Conservation (phyloP, 257 asterid genomes). For the Gynochthodes officinalis region DNA sequence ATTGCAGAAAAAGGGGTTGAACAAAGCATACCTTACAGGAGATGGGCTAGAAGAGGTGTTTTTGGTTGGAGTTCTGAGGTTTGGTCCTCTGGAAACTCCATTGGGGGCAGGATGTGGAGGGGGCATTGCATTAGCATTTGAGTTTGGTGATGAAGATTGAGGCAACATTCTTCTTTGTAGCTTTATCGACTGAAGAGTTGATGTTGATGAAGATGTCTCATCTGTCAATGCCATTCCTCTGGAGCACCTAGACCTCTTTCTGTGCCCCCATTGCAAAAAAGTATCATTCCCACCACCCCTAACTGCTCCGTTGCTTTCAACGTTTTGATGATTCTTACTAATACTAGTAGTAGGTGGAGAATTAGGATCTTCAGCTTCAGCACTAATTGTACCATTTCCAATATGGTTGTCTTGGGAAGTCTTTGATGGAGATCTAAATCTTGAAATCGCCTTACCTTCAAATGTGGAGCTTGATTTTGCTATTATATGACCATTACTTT, state of each 20-base stretch:
- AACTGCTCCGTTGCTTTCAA: constrained; percentile 20
- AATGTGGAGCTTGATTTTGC: constrained; percentile 16
- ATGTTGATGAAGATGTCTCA: constrained; percentile 29
- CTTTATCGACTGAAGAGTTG: constrained; percentile 22
- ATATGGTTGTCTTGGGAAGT: constrained; percentile 15
- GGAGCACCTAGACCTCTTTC: constrained; percentile 73
- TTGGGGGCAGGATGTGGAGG: constrained; percentile 21
- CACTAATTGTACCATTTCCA: background rate
- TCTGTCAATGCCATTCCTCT: constrained; percentile 44
- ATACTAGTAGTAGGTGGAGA: constrained; percentile 19
- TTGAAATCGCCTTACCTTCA: constrained; percentile 19
- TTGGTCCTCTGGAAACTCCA: constrained; percentile 19
- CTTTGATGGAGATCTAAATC: constrained; percentile 32
- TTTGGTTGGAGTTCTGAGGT: constrained; percentile 12
- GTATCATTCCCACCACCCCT: constrained; percentile 18
- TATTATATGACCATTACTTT: background rate
- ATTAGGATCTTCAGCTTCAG: constrained; percentile 18
- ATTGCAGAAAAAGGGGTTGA: background rate
- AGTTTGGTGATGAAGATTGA: constrained; percentile 11
- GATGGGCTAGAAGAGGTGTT: constrained; percentile 21
- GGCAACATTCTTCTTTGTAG: constrained; percentile 26
- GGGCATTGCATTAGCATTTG: constrained; percentile 22
- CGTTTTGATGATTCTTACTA: constrained; percentile 11
- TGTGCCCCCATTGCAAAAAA: constrained; percentile 77
- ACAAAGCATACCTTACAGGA: constrained; percentile 21